Conservation (phyloP, 129 eudicot genomes). For the Mikania micrantha region DNA sequence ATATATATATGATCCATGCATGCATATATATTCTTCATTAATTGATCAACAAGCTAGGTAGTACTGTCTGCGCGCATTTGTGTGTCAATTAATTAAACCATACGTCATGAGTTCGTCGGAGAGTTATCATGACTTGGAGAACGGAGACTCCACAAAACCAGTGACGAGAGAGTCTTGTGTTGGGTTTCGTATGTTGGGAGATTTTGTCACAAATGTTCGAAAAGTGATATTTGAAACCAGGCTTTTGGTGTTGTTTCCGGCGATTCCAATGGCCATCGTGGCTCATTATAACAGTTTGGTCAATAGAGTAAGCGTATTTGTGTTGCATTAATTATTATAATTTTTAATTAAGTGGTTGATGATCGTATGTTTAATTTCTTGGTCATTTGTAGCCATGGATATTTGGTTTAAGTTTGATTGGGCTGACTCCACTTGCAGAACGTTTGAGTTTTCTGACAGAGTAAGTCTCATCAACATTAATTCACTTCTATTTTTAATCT, state of each 20-base stretch:
- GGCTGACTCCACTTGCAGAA: slow-evolving; percentile 83
- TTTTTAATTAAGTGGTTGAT: no score
- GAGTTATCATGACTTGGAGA: slow-evolving; percentile 30
- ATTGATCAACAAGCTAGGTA: not conserved
- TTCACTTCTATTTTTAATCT: not conserved
- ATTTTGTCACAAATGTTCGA: slow-evolving; percentile 45
- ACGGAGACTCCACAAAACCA: no score
- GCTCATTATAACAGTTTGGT: slow-evolving; percentile 42
- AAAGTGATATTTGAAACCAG: slow-evolving; percentile 69
- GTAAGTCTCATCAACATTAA: slow-evolving; percentile 36
- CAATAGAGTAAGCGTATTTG: slow-evolving; percentile 50
- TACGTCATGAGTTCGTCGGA: slow-evolving; percentile 22
- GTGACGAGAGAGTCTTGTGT: no score
- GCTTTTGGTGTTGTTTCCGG: slow-evolving; percentile 60
- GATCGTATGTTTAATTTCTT: not conserved
- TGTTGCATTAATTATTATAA: no score
- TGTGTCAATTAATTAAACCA: not conserved
- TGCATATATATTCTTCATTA: not conserved
- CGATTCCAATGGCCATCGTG: slow-evolving; percentile 60
- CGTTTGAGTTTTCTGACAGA: slow-evolving; percentile 82
- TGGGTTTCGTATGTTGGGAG: slow-evolving; percentile 26
- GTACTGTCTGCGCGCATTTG: not conserved
- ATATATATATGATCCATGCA: no score
- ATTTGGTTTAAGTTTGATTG: slow-evolving; percentile 77
- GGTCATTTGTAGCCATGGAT: slow-evolving; percentile 60